A percentile compares a stretch with the other conserved stretches of the same genome.
phyloP scores from a whole-genome alignment of 352 stramenopile genomes.

The Phytophthora podocarpi region DNA sequence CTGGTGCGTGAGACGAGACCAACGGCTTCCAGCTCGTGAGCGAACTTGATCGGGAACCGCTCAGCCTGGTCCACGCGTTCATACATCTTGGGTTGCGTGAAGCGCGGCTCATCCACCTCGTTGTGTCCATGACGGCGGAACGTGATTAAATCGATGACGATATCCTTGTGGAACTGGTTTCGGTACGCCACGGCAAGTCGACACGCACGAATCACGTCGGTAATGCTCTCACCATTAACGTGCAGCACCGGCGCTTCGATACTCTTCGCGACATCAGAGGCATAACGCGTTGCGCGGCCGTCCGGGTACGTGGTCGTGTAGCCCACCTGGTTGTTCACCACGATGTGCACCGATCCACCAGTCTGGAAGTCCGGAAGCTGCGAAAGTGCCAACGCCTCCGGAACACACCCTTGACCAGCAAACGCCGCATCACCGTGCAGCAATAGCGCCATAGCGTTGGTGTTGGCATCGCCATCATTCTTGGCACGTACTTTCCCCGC shows the following conservation, averaged over 20 bases:
- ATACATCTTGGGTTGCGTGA: conserved; percentile 92
- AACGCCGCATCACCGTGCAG: conserved; percentile 91
- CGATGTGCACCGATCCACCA: conserved; percentile 80
- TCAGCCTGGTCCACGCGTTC: conserved; percentile 63
- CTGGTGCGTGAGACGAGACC: conserved; percentile 60
- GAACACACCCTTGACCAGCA: conserved; percentile 84
- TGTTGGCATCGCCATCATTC: conserved; percentile 48
- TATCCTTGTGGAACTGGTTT: conserved; percentile 85
- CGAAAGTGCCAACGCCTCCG: conserved; percentile 74
- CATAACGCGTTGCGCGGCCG: conserved; percentile 81
- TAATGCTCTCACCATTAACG: conserved; percentile 87
- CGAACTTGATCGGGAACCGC: conserved; percentile 77
- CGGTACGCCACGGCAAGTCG: conserved; percentile 82
- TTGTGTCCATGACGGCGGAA: conserved; percentile 91
- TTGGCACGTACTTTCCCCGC: conserved; percentile 87
- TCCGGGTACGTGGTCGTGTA: conserved; percentile 90
- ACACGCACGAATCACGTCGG: conserved; percentile 76
- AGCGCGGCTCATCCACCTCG: conserved; percentile 88
- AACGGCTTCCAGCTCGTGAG: conserved; percentile 57
- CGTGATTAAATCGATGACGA: conserved; percentile 85
- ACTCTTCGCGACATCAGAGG: conserved; percentile 84
- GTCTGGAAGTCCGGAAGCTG: conserved; percentile 82
- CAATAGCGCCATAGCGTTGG: conserved; percentile 78
- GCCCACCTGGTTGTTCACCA: conserved; percentile 92
- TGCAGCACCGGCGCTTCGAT: conserved; percentile 87